Percentiles rank a stretch among this genome's conserved stretches.
These are phyloP conservation scores for Panicum hallii DNA, from an alignment of 202 grass and related monocot species.

Conservation along the genomic window DNA sequence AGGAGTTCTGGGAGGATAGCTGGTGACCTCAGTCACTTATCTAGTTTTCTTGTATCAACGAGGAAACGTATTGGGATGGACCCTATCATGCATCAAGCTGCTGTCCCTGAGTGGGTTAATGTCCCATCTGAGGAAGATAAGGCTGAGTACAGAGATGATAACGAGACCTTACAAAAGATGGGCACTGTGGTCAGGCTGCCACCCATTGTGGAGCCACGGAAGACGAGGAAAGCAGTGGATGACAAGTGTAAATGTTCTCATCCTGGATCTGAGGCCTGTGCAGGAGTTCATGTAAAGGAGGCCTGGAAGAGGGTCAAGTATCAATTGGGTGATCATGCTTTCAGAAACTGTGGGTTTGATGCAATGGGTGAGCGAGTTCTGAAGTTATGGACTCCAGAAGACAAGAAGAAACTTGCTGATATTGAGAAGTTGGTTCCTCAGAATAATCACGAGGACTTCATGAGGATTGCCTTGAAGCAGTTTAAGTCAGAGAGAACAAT, in stretches of 20 bases:
- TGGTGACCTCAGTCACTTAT: conserved; percentile 1
- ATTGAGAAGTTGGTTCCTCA: conserved; percentile 46
- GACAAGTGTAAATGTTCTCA: conserved; percentile 43
- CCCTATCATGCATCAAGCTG: conserved; percentile 25
- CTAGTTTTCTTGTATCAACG: conserved; percentile 17
- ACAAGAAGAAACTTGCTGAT: conserved; percentile 45
- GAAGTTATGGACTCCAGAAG: conserved; percentile 47
- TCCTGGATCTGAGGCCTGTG: conserved; percentile 55
- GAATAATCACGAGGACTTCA: conserved; percentile 40
- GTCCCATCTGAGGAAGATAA: conserved; percentile 29
- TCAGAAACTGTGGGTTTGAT: conserved; percentile 48
- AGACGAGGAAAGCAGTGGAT: conserved; percentile 18
- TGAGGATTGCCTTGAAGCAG: conserved; percentile 44
- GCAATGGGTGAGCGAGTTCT: conserved; percentile 55
- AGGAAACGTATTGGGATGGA: not conserved
- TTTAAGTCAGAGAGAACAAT: conserved; percentile 29
- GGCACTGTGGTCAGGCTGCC: conserved; percentile 42
- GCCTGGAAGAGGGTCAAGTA: conserved; percentile 36
- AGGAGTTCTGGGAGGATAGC: conserved; percentile 47
- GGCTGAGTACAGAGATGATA: conserved; percentile 46
- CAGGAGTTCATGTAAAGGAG: conserved; percentile 40
- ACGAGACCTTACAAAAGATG: conserved; percentile 18
- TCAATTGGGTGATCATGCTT: conserved; percentile 47
- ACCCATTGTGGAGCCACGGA: conserved; percentile 18
- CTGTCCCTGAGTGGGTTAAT: conserved; percentile 46